These are phyloP conservation scores for Elaeagnus macrophylla DNA, from an alignment of 306 rosid species.

Conservation along the genomic window DNA sequence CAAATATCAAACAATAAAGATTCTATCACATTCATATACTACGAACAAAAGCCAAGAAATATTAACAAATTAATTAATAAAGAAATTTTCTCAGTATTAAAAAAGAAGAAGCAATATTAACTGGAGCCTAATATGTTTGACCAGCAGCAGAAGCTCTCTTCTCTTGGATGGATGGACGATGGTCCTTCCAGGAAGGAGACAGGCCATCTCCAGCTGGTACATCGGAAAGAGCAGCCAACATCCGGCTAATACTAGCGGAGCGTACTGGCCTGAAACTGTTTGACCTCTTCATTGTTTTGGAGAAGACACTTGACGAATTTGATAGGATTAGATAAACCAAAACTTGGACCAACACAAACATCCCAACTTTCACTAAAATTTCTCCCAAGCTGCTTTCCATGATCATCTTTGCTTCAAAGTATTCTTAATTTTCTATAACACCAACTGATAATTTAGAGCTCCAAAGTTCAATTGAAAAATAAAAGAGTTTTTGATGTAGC, in stretches of 20 bases:
- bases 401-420: background rate
- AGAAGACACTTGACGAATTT: conserved; percentile 65
- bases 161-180: background rate
- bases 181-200: conserved; percentile 30
- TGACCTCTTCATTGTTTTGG: conserved; percentile 26
- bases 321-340: conserved; percentile 76
- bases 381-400: conserved; percentile 27
- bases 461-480: too few species aligned
- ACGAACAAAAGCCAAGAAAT: too few species aligned
- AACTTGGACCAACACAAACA: conserved; percentile 56
- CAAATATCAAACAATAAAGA: too few species aligned
- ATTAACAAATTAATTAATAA: too few species aligned
- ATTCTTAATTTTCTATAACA: background rate
- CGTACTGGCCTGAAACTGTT: conserved; percentile 63
- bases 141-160: too few species aligned
- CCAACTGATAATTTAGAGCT: too few species aligned
- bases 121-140: too few species aligned
- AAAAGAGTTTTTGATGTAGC: too few species aligned
- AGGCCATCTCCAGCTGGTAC: conserved; percentile 53
- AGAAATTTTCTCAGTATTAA: too few species aligned
- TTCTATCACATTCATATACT: too few species aligned
- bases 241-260: conserved; percentile 51
- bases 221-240: conserved; percentile 58
- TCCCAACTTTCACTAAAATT: conserved; percentile 43
- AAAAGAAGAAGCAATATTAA: too few species aligned